A percentile compares a stretch with the other conserved stretches of the same genome.
phyloP scores from a whole-genome alignment of 331 rosid species.

The Malus hybrid region DNA sequence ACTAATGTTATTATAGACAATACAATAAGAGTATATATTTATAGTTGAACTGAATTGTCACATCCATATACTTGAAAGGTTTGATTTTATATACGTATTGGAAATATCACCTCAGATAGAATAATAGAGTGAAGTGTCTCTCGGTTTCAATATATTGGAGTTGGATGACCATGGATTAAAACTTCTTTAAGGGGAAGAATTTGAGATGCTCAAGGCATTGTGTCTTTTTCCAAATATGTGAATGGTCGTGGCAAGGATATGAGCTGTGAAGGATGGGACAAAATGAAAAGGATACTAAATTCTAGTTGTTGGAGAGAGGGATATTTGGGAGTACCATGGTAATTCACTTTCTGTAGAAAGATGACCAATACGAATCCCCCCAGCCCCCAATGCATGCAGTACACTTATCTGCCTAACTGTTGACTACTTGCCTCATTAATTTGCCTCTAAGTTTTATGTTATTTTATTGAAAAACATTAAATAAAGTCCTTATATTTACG shows the following conservation, averaged over 20 bases:
- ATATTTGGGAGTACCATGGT: not conserved
- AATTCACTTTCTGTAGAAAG: not conserved
- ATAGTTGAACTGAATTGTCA: too few relatives aligned
- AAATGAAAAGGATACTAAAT: not conserved
- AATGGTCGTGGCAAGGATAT: conserved; percentile 33
- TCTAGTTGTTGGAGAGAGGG: not conserved
- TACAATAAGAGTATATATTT: too few relatives aligned
- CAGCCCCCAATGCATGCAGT: not conserved
- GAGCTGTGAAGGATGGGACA: conserved; percentile 20
- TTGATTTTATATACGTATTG: not conserved
- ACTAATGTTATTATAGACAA: too few relatives aligned
- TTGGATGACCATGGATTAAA: conserved; percentile 27
- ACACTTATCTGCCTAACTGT: not conserved
- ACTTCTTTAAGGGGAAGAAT: conserved; percentile 19
- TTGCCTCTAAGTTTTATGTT: too few relatives aligned
- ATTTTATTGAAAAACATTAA: too few relatives aligned
- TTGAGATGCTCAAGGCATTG: conserved; percentile 34
- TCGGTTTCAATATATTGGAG: not conserved
- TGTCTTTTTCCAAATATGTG: conserved; percentile 11
- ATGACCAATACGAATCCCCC: not conserved
- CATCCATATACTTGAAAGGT: not conserved
- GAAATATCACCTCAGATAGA: not conserved
- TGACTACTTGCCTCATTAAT: not conserved
- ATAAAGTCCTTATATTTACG: too few relatives aligned
- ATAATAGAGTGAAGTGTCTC: not conserved